Evolutionary conservation across 192 early-diverging fungal species (phyloP), one percentile per base, ranked within the genome.

Genomic region (Podila horticola): DNA sequence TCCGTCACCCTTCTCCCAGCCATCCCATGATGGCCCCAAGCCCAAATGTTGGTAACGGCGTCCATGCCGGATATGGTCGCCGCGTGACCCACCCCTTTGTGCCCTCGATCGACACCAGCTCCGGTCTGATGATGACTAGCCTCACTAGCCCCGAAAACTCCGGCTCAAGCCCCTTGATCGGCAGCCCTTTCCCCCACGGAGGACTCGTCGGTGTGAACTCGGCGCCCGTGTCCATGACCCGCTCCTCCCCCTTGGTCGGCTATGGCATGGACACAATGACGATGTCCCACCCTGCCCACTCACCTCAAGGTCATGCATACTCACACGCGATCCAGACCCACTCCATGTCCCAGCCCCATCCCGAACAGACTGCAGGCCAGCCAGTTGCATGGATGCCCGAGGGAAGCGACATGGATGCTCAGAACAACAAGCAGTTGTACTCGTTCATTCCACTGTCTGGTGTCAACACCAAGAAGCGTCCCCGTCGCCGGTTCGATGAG

Each of bases 401-500:
- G 52, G 69, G 33, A 5, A 69, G 48, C 29, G 22, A 24, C 28
- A 74, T 62, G 29, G 58, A 28, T 63, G 72, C 26, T 64, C 73
- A 66, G 38, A 60, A 63, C 7, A 82, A 83, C 15, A 72, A 69
- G 28, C 87, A 86, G 66, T 58, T 71, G 11, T 90, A 86, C 66
- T 88, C 89, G 0, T 90, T 90, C 73, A 86, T 90, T 8, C 74
- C 87, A 7, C 66, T 90, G 29, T 85, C 89, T 24, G 89, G 89
- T 12, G 81, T 83, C 29, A 86, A 87, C 69, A 83, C 83, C 52
- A 88, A 85, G 48, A 92, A 92, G 62, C 62, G 90, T 33, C 90
- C 89, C 15, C 83, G 90, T 22, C 66, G 90, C 33, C 63, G 86
- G 31, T 92, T 87, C 60, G 90, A 92, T 75, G 90, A 92, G 67